A percentile compares a stretch with the other conserved stretches of the same genome.
Evolutionary conservation across 176 grass and related monocot genomes (phyloP).

Genomic region (Lolium rigidum): DNA sequence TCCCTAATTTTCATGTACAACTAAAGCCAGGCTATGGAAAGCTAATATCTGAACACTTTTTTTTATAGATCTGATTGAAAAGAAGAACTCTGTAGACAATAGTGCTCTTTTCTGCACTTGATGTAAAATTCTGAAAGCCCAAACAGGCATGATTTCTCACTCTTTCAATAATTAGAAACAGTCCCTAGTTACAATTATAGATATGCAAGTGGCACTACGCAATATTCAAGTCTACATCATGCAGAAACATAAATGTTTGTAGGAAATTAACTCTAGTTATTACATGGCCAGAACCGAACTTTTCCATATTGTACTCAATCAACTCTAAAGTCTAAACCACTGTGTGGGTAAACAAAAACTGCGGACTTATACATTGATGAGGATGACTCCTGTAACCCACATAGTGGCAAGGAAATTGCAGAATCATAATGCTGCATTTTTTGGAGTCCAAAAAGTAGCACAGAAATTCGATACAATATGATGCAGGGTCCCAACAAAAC

Average conservation of each 20-base stretch:
- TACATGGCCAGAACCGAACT: not conserved
- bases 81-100: not conserved
- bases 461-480: not conserved
- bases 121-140: not conserved
- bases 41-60: not conserved
- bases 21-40: not conserved
- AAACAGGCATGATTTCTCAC: not conserved
- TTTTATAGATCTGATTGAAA: too few species aligned
- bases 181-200: not conserved
- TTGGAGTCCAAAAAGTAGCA: not conserved
- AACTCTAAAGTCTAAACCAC: not conserved
- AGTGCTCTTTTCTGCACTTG: not conserved
- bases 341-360: not conserved
- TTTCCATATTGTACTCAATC: not conserved
- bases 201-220: not conserved
- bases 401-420: not conserved
- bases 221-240: not conserved
- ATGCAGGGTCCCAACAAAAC: not conserved
- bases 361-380: not conserved
- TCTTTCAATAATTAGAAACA: constrained; percentile 2
- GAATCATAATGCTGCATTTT: not conserved
- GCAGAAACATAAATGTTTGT: not conserved
- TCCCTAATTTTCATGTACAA: not conserved
- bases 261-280: not conserved
- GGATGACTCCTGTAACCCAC: not conserved